These are phyloP conservation scores for Musa troglodytarum DNA, from an alignment of 176 grass and related monocot genomes.

Conservation along the genomic window DNA sequence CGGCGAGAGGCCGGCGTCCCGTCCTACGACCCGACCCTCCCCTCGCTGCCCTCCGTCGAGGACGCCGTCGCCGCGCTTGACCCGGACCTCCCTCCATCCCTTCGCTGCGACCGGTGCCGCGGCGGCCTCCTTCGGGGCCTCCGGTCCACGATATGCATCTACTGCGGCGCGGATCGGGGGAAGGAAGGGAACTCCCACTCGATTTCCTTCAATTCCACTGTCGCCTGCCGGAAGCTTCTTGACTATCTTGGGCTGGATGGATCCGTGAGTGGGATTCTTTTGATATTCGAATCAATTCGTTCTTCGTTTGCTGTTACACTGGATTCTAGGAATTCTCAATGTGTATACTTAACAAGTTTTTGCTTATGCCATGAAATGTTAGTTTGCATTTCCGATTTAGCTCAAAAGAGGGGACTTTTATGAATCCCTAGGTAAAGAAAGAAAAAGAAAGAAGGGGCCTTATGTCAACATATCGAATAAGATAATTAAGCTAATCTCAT, in stretches of 20 bases:
- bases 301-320: background rate
- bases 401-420: background rate
- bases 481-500: too few relatives aligned
- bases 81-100: constrained; percentile 1
- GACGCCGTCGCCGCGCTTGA: constrained; percentile 10
- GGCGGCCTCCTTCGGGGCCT: constrained; percentile 7
- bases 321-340: background rate
- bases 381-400: background rate
- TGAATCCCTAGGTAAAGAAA: background rate
- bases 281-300: background rate
- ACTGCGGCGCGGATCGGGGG: constrained; percentile 14
- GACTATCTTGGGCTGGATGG: constrained; percentile 20
- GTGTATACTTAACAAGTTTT: background rate
- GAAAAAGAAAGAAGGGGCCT: background rate
- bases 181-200: background rate
- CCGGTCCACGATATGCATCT: constrained; percentile 14
- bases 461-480: too few relatives aligned
- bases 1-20: background rate
- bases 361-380: background rate
- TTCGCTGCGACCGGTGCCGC: constrained; percentile 10
- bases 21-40: background rate
- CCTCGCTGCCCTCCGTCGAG: background rate
- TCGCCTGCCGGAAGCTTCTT: constrained; percentile 16
- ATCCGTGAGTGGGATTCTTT: constrained; percentile 8
- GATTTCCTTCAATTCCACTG: constrained; percentile 20